Percentiles rank a stretch among this genome's conserved stretches.
Conservation (phyloP, 176 grass and related monocot genomes). For the Saccharum spontaneum region DNA sequence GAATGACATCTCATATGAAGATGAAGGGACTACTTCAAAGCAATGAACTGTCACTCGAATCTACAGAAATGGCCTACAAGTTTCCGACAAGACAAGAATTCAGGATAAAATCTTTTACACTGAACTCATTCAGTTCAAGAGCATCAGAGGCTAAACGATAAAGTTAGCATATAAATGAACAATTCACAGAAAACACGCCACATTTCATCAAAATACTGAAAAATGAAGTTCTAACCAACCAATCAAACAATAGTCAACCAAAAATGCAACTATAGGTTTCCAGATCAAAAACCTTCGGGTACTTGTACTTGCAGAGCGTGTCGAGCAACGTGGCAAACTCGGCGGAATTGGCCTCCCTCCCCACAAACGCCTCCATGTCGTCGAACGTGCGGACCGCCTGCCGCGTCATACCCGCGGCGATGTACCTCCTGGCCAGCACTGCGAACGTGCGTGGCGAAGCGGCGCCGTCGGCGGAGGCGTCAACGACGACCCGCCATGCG, state of each 20-base stretch:
- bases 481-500: conserved; percentile 71
- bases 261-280: neutral
- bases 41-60: neutral
- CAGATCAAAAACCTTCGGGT: conserved; percentile 62
- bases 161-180: neutral
- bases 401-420: conserved; percentile 75
- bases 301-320: conserved; percentile 93
- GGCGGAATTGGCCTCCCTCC: conserved; percentile 62
- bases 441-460: conserved; percentile 70
- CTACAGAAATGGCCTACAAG: neutral
- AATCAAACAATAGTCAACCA: conserved; percentile 1
- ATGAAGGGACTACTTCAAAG: neutral
- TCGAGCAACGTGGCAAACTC: conserved; percentile 84
- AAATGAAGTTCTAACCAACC: neutral
- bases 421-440: conserved; percentile 63
- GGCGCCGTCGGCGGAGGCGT: conserved; percentile 61
- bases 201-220: neutral
- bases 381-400: conserved; percentile 83
- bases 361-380: conserved; percentile 94
- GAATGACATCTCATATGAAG: neutral
- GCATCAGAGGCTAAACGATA: neutral
- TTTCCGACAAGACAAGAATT: neutral
- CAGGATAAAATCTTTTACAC: neutral
- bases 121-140: neutral
- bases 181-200: neutral